phyloP scores from a whole-genome alignment of 345 rosid species.

The Lepidium aucheri region DNA sequence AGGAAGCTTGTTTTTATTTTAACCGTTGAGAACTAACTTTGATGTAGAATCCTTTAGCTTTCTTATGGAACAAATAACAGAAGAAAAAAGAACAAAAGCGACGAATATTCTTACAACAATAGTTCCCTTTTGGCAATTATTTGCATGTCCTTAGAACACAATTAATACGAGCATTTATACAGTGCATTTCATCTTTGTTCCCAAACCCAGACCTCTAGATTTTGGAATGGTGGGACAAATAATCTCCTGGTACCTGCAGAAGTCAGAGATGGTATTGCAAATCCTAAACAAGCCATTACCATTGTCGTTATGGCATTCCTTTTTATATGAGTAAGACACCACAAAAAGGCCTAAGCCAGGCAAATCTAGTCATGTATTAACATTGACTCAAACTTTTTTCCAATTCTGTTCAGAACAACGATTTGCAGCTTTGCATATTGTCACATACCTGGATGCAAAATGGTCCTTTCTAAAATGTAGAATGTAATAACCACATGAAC shows the following conservation, averaged over 20 bases:
- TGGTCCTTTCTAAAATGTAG: not conserved
- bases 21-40: slow-evolving; percentile 27
- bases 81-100: not conserved
- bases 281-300: not conserved
- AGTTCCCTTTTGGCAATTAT: not conserved
- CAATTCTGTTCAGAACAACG: not conserved
- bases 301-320: not conserved
- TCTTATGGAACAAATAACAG: not conserved
- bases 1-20: slow-evolving; percentile 25
- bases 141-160: not conserved
- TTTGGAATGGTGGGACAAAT: slow-evolving; percentile 17
- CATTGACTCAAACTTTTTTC: not conserved
- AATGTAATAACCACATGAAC: not conserved
- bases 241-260: slow-evolving; percentile 8
- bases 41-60: slow-evolving; percentile 11
- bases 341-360: not conserved
- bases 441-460: not conserved
- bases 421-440: not conserved
- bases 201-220: not conserved
- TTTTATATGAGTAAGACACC: not conserved
- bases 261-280: not conserved
- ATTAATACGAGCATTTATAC: not conserved
- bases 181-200: not conserved
- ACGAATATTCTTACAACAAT: not conserved
- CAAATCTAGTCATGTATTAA: not conserved